A percentile compares a stretch with the other conserved stretches of the same genome.
phyloP scores from a whole-genome alignment of 108 stramenopile genomes.

The Conticribra guillardii region DNA sequence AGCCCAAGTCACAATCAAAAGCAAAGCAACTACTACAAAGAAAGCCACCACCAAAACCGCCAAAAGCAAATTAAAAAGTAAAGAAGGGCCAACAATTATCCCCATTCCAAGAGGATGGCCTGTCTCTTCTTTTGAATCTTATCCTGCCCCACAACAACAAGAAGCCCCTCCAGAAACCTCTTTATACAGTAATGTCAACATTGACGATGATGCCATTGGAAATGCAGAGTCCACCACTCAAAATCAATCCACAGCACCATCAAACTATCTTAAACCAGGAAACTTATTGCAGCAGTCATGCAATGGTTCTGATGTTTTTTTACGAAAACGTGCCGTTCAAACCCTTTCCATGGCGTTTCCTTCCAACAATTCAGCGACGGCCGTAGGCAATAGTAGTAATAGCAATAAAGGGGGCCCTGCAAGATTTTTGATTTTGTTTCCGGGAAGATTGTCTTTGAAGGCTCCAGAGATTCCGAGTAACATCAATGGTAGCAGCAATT shows the following conservation, averaged over 20 bases:
- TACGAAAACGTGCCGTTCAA: slow-evolving; percentile 47
- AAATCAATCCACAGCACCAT: neutral
- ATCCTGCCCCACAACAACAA: neutral
- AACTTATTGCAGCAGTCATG: slow-evolving; percentile 26
- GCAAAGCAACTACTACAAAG: neutral
- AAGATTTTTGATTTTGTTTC: slow-evolving; percentile 45
- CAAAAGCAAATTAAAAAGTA: neutral
- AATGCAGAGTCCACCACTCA: too few relatives aligned
- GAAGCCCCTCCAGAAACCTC: neutral
- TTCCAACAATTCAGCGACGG: neutral
- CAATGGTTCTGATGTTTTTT: slow-evolving; percentile 51
- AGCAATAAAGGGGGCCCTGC: slow-evolving; percentile 25
- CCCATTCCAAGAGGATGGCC: neutral
- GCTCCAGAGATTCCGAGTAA: slow-evolving; percentile 12
- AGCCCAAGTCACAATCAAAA: neutral
- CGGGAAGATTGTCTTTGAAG: slow-evolving; percentile 41
- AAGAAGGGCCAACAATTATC: neutral
- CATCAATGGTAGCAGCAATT: neutral
- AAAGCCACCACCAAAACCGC: neutral
- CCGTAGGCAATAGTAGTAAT: neutral
- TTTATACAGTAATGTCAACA: neutral
- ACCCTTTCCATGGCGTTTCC: slow-evolving; percentile 12
- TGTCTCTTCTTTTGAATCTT: neutral
- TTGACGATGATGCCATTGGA: neutral
- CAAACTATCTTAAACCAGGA: slow-evolving; percentile 28